Evolutionary conservation across 352 stramenopile genomes (phyloP), one percentile per base, ranked within the genome.

Genomic region (Globisporangium carolinianum): DNA sequence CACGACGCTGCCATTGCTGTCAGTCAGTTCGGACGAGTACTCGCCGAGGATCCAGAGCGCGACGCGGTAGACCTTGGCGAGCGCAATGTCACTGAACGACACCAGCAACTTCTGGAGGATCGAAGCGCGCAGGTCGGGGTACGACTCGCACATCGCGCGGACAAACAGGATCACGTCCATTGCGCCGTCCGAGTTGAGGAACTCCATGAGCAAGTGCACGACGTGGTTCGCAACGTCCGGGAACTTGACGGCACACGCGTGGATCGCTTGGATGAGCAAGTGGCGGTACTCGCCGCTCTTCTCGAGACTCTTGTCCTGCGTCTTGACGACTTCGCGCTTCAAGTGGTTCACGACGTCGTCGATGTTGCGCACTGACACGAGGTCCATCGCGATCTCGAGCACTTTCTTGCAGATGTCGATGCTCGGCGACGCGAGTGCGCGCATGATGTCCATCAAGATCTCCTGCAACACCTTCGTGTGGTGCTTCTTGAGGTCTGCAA

Each of bases 101-200:
- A 97, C 77, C 51, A 98, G 75, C 8, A 99, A 76, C 69, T 99
- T 99, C 17, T 91, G 76, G 42, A 99, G 57, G 38, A 99, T 96
- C 48, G 82, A 87, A 51, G 86, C 69, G 37, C 95, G 91, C 59
- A 99, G 75, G 18, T 93, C 75, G 38, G 94, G 91, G 65, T 99
- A 98, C 60, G 95, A 94, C 69, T 99, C 91, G 35, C 98, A 94
- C 84, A 99, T 99, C 41, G 96, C 94, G 57, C 97, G 93, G 45
- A 99, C 97, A 73, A 99, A 99, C 37, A 98, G 79, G 41, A 99
- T 89, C 18, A 99, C 97, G 70, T 99, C 95, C 79, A 99, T 97
- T 8, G 94, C 97, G 18, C 95, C 96, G 67, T 99, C 96, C 51
- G 79, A 94, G 69, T 87, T 94, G 17, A 99, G 69, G 67, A 99